Evolutionary conservation across 768 basidiomycete genomes (phyloP), one percentile per base, ranked within the genome.

Genomic region (Coprinellus micaceus): DNA sequence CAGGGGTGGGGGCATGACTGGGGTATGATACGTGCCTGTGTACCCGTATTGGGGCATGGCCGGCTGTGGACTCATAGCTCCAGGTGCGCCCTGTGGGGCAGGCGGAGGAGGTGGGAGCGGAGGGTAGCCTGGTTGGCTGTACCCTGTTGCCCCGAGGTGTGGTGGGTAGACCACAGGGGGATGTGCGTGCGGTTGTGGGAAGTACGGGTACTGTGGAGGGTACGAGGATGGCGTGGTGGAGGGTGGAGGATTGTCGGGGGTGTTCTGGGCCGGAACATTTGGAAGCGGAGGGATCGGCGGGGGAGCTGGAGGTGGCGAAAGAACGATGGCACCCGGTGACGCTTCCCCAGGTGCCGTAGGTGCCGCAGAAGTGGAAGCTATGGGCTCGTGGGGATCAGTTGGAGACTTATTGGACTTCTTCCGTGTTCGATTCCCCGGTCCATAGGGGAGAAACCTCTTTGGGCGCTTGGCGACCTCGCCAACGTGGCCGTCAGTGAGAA

Each of bases 401-500:
- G 63, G 58, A 19, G 63, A 52, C 54, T 66, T 70, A 25, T 66
- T 71, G n/a, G 68, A 63, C 61, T 71, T 78, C 47, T 75, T 71
- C 3, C 66, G 28, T n/a, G 71, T 72, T 63, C 79, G 36, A 6
- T 53, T 56, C 7, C 66, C 61, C 1, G 68, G 53, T 12, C 63
- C 61, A 54, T 80, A 81, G 3, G 82, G 80, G 29, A 71, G 72
- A 60, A 61, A 80, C 21, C 81, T 74, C 58, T 74, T 75, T 40
- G 36, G 10, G 28, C 77, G 77, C 61, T 78, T 80, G 40, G 66
- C 70, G 22, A 54, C 48, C 29, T 80, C 80, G 1, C 75, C 58
- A 24, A 75, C 57, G 47, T 76, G 77, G 26, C 73, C 72, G 39
- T 81, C 80, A 1, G 75, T 76, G 39, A 82, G 74, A 37, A 83